These are phyloP conservation scores for Backusella mclennaniae DNA, from an alignment of 192 early-diverging fungal genomes.

Conservation along the genomic window DNA sequence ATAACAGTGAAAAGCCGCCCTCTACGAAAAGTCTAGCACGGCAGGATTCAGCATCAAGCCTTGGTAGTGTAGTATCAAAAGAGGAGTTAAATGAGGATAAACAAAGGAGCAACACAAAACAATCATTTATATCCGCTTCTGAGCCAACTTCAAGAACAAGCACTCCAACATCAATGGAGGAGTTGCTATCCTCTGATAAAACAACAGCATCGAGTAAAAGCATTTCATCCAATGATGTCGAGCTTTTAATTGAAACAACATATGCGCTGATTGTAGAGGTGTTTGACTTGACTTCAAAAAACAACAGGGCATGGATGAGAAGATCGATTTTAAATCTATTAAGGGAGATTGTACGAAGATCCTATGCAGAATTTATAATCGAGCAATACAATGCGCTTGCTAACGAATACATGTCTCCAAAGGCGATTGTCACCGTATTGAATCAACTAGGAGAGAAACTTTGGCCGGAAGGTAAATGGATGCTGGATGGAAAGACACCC, in stretches of 20 bases:
- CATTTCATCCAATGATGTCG: conserved; percentile 17
- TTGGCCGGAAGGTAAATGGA: conserved; percentile 32
- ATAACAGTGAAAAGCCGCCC: not conserved
- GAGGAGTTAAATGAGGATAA: not conserved
- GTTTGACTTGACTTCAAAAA: conserved; percentile 29
- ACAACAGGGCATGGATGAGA: conserved; percentile 34
- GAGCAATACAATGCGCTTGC: conserved; percentile 31
- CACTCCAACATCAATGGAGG: not conserved
- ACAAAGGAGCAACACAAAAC: not conserved
- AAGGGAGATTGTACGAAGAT: conserved; percentile 33
- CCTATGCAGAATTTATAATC: conserved; percentile 29
- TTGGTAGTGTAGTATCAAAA: not conserved
- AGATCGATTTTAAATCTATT: conserved; percentile 32
- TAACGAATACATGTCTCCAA: conserved; percentile 11
- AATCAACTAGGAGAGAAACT: conserved; percentile 13
- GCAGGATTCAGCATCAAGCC: not conserved
- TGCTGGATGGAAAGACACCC: not conserved
- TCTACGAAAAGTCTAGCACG: not conserved
- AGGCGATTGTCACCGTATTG: conserved; percentile 8
- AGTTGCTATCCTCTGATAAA: not conserved
- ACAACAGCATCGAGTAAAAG: not conserved
- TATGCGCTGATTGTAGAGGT: conserved; percentile 35
- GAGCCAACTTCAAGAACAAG: not conserved
- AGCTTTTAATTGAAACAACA: conserved; percentile 36
- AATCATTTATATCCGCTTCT: not conserved